phyloP scores from a whole-genome alignment of 2,329 filamentous ascomycete genomes.

The Colletotrichum chlorophyti region DNA sequence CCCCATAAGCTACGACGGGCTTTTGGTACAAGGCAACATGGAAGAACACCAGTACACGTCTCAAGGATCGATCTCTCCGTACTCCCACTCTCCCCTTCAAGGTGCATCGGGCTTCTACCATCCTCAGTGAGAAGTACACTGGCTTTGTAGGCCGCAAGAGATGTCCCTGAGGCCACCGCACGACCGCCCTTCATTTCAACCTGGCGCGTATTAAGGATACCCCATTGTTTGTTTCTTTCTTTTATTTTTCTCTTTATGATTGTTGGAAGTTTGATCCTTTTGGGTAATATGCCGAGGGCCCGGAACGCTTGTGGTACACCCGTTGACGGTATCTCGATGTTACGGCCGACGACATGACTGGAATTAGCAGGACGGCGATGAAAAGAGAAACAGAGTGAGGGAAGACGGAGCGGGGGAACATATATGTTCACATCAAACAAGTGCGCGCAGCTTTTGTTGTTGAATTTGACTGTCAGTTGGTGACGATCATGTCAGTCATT shows the following conservation, averaged over 20 bases:
- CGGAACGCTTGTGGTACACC: too few species aligned
- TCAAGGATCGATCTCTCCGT: conserved; percentile 51
- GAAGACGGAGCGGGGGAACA: background rate
- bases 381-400: background rate
- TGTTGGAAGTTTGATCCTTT: too few species aligned
- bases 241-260: too few species aligned
- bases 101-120: conserved; percentile 44
- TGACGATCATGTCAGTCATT: background rate
- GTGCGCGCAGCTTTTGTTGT: background rate
- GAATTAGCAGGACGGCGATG: background rate
- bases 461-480: too few species aligned
- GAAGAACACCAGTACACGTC: conserved; percentile 44
- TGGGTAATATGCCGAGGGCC: too few species aligned
- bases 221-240: conserved; percentile 6
- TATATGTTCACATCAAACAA: background rate
- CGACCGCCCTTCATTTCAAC: background rate
- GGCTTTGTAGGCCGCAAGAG: background rate
- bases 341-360: background rate
- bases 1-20: conserved; percentile 40
- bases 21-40: conserved; percentile 39
- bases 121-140: conserved; percentile 13
- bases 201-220: conserved; percentile 19
- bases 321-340: background rate
- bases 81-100: conserved; percentile 48
- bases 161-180: too few species aligned